Base-by-base conservation (phyloP, 176 grass and related monocot genomes). In the Oryza glaberrima region DNA sequence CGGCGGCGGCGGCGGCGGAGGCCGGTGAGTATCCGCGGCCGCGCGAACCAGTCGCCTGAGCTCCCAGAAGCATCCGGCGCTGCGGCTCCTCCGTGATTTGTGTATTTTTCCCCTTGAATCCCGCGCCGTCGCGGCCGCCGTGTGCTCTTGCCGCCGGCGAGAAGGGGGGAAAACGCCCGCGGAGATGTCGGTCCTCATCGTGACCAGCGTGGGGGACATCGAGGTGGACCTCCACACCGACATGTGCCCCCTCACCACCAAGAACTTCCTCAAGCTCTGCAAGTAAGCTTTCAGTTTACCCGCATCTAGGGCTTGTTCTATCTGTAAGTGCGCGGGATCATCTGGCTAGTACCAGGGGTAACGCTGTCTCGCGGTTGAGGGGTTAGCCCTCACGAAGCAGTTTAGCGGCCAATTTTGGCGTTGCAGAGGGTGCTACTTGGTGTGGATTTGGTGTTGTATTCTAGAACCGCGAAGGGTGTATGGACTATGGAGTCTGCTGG, bases 191-290 rank as follows among this genome's bases (percentile, higher is more conserved):
- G 91, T 98, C 13, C 69, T 98, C 26, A 79, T 96, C 22, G 96
- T 98, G 17, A 98, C 96, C 19, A 98, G 96, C 83, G 89, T 96
- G 45, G 93, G 93, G 7, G 96, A 95, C 83, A 86, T 98, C 76
- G 90, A 89, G 76, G 86, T 98, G 66, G 96, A 98, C 83, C 91
- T 98, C 78, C 83, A 98, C 88, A 77, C 93, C 26, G 88, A 90
- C 36, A 72, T 70, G 10, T 98, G 91, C 78, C 91, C 90, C 13
- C 93, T 98, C 75, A 95, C 46, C 46, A 13, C 46, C 11, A 13
- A 47, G 46, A 11, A 47, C 3, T 47, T 47, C 11, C 46, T 52
- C 5, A 16, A 6, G 15, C 15, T 4, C 43, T 98, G 93, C 96
- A 98, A 94, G 91, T 95, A 91, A 75, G 72, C 6, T 20, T 8